Conservation (phyloP, 108 stramenopile genomes). For the Cyclostephanos tholiformis region DNA sequence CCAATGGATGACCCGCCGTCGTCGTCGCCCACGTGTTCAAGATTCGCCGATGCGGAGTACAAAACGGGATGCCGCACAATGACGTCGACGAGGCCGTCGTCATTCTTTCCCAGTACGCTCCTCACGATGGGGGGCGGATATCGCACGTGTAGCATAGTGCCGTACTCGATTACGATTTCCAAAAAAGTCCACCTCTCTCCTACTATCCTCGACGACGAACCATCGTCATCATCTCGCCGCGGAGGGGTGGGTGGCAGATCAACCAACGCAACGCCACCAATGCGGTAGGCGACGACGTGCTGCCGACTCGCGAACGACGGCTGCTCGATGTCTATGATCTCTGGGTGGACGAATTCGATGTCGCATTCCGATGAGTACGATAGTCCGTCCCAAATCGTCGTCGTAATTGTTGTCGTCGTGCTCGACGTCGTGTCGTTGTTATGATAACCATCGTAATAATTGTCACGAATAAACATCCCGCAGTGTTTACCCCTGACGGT, state of each 20-base stretch:
- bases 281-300: slow-evolving; percentile 43
- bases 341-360: slow-evolving; percentile 31
- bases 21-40: slow-evolving; percentile 9
- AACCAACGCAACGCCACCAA: slow-evolving; percentile 6
- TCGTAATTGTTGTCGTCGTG: neutral
- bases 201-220: neutral
- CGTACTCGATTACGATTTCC: slow-evolving; percentile 32
- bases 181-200: neutral
- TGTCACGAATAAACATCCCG: slow-evolving; percentile 8
- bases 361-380: slow-evolving; percentile 16
- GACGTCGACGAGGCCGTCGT: slow-evolving; percentile 7
- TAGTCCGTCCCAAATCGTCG: neutral
- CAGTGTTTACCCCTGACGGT: slow-evolving; percentile 18
- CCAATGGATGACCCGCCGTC: too few species aligned
- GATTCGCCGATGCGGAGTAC: slow-evolving; percentile 26
- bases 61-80: neutral
- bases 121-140: slow-evolving; percentile 34
- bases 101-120: neutral
- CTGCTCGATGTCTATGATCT: slow-evolving; percentile 58
- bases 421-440: neutral
- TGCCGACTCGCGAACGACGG: slow-evolving; percentile 58
- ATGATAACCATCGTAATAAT: neutral
- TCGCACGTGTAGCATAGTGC: slow-evolving; percentile 45
- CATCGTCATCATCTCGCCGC: neutral
- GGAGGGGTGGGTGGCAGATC: neutral